Percentiles rank a stretch among this genome's conserved stretches.
These are phyloP conservation scores for Astrothelium macrocarpum DNA, from an alignment of 495 filamentous ascomycete genomes.

Conservation along the genomic window DNA sequence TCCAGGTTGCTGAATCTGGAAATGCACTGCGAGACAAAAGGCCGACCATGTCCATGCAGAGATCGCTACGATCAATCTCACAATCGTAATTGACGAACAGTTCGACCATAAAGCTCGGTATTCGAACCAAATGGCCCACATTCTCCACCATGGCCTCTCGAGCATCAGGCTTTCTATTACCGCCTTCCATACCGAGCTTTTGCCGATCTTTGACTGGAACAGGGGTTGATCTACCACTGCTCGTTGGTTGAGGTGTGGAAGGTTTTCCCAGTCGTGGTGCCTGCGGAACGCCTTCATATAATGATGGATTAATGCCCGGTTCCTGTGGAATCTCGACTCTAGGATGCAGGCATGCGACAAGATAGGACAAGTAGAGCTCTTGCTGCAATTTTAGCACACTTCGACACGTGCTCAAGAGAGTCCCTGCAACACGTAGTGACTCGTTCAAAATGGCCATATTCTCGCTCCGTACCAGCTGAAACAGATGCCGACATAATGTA, in stretches of 20 bases:
- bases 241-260: constrained; percentile 62
- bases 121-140: constrained; percentile 78
- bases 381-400: constrained; percentile 94
- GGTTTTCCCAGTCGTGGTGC: constrained; percentile 78
- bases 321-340: constrained; percentile 85
- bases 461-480: constrained; percentile 93
- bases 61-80: constrained; percentile 79
- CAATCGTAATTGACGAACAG: constrained; percentile 98
- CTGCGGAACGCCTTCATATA: constrained; percentile 92
- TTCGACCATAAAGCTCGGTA: constrained; percentile 89
- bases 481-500: constrained; percentile 86
- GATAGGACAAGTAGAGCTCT: constrained; percentile 89
- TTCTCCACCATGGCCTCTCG: constrained; percentile 98
- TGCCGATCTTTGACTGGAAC: constrained; percentile 90
- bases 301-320: constrained; percentile 74
- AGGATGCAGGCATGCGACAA: constrained; percentile 89
- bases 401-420: constrained; percentile 80
- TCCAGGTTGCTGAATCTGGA: constrained; percentile 97
- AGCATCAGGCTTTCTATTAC: constrained; percentile 82
- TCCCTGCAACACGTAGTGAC: constrained; percentile 83
- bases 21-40: constrained; percentile 88
- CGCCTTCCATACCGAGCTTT: constrained; percentile 87
- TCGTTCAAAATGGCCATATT: constrained; percentile 88
- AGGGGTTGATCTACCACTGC: constrained; percentile 80
- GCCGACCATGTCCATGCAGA: constrained; percentile 93